phyloP scores from a whole-genome alignment of 2,329 filamentous ascomycete genomes.

The Xylariomycetidae sp. region DNA sequence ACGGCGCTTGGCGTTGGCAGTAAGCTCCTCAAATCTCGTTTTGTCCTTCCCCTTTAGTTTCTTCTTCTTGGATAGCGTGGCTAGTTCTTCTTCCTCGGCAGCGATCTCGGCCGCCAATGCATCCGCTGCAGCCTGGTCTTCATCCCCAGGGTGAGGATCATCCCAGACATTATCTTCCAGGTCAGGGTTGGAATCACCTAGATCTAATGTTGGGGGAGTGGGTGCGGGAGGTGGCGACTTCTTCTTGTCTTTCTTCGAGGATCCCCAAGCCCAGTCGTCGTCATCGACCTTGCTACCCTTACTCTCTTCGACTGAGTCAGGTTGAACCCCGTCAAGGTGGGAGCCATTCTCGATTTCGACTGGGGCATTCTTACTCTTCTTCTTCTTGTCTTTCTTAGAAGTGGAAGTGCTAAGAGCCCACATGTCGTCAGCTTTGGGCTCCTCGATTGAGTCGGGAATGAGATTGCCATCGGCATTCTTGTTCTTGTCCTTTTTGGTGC shows the following conservation, averaged over 20 bases:
- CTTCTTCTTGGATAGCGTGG: slow-evolving; percentile 23
- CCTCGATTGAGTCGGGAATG: slow-evolving; percentile 38
- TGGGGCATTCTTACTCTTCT: slow-evolving; percentile 46
- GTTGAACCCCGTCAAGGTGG: slow-evolving; percentile 41
- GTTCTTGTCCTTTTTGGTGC: slow-evolving; percentile 17
- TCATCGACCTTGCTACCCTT: slow-evolving; percentile 40
- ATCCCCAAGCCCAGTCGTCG: slow-evolving; percentile 39
- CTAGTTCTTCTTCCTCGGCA: slow-evolving; percentile 34
- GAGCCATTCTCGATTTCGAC: slow-evolving; percentile 43
- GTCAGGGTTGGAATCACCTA: slow-evolving; percentile 26
- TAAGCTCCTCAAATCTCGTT: slow-evolving; percentile 30
- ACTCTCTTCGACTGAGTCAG: slow-evolving; percentile 40
- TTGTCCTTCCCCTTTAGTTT: slow-evolving; percentile 26
- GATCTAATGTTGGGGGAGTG: slow-evolving; percentile 42
- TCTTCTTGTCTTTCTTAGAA: slow-evolving; percentile 54
- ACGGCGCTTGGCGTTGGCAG: slow-evolving; percentile 26
- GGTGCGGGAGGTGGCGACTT: slow-evolving; percentile 45
- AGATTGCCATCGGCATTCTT: slow-evolving; percentile 26
- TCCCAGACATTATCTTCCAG: slow-evolving; percentile 31
- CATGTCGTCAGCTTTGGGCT: slow-evolving; percentile 34
- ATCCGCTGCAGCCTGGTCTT: slow-evolving; percentile 30
- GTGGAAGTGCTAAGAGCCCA: slow-evolving; percentile 31
- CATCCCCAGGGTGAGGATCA: slow-evolving; percentile 25
- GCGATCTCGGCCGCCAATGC: slow-evolving; percentile 30
- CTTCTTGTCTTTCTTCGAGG: slow-evolving; percentile 34